A percentile compares a stretch with the other conserved stretches of the same genome.
These are phyloP conservation scores for Leccinellum albellum DNA, from an alignment of 768 basidiomycete species.

Conservation along the genomic window DNA sequence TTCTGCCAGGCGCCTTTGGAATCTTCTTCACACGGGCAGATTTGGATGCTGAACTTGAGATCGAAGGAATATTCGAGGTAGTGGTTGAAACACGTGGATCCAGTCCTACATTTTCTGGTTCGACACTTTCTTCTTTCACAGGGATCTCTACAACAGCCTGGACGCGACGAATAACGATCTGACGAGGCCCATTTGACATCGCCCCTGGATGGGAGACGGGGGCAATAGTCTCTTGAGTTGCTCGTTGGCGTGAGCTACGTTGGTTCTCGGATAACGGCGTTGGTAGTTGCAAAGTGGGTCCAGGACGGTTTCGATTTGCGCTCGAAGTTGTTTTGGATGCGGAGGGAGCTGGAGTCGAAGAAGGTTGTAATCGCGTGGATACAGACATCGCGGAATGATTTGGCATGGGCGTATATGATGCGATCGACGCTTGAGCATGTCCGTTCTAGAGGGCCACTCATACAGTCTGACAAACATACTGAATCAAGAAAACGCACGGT, in stretches of 20 bases:
- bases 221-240: slow-evolving; percentile 2
- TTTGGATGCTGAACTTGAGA: slow-evolving; percentile 11
- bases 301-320: slow-evolving; percentile 8
- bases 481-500: slow-evolving; percentile 35
- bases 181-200: slow-evolving; percentile 13
- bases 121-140: slow-evolving; percentile 60
- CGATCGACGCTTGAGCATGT: slow-evolving; percentile 11
- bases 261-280: slow-evolving; percentile 32
- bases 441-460: slow-evolving; percentile 11
- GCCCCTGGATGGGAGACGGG: slow-evolving; percentile 4
- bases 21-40: slow-evolving; percentile 5
- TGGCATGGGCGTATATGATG: slow-evolving; percentile 35
- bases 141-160: slow-evolving; percentile 54
- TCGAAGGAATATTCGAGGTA: slow-evolving; percentile 10
- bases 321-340: slow-evolving; percentile 22
- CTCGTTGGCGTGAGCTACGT: slow-evolving; percentile 22
- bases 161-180: slow-evolving; percentile 55
- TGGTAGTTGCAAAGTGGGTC: slow-evolving; percentile 21
- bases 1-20: slow-evolving; percentile 7
- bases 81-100: slow-evolving; percentile 7
- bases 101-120: slow-evolving; percentile 30
- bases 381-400: slow-evolving; percentile 24
- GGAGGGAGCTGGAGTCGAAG: slow-evolving; percentile 24
- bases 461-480: neutral
- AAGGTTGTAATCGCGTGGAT: slow-evolving; percentile 21